phyloP scores from a whole-genome alignment of 164 flowering plant genomes.

The Aristolochia californica region DNA sequence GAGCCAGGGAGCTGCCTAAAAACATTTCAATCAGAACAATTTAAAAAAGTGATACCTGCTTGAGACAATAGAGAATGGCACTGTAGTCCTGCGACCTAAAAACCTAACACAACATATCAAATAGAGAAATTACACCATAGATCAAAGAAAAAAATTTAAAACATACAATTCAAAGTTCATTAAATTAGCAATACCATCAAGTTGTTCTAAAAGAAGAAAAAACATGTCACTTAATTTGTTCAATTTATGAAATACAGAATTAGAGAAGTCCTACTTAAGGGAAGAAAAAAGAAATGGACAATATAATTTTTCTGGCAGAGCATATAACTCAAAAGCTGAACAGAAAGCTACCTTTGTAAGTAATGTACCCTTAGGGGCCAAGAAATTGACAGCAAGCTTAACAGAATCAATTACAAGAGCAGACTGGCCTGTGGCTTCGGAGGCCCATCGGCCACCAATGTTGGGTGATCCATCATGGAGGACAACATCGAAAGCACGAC shows the following conservation, averaged over 20 bases:
- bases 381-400: slow-evolving; percentile 62
- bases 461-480: slow-evolving; percentile 93
- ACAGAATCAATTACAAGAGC: slow-evolving; percentile 77
- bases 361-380: slow-evolving; percentile 76
- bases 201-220: no score
- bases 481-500: slow-evolving; percentile 57
- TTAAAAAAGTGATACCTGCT: slow-evolving; percentile 38
- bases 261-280: no score
- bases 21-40: background rate
- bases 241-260: no score
- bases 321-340: no score
- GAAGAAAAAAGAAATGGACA: no score
- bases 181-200: background rate
- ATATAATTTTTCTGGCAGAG: no score
- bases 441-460: slow-evolving; percentile 92
- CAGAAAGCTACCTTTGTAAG: slow-evolving; percentile 53
- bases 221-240: no score
- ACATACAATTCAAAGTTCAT: background rate
- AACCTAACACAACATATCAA: slow-evolving; percentile 32
- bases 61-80: slow-evolving; percentile 74
- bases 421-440: slow-evolving; percentile 76
- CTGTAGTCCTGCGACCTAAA: slow-evolving; percentile 94
- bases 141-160: background rate
- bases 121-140: background rate
- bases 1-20: background rate